Evolutionary conservation across 352 stramenopile genomes (phyloP).

Genomic region (Phytophthora parvispora): DNA sequence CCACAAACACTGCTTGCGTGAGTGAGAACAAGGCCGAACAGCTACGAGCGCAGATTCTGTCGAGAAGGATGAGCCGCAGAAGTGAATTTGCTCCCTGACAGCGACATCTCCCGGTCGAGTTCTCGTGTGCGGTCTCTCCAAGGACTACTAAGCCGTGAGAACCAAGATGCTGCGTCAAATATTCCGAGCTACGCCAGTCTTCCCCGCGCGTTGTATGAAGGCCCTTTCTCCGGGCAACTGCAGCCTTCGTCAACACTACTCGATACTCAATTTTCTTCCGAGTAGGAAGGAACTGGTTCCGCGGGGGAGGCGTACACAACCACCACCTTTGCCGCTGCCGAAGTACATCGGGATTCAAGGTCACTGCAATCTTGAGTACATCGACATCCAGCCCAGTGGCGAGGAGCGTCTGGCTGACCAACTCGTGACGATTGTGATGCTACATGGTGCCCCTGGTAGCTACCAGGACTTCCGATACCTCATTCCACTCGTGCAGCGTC

Average conservation of each 20-base stretch:
- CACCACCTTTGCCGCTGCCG: slow-evolving; percentile 29
- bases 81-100: no score
- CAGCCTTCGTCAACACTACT: neutral
- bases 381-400: no score
- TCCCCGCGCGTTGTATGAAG: neutral
- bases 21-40: no score
- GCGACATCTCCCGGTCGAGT: no score
- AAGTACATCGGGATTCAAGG: slow-evolving; percentile 12
- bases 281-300: slow-evolving; percentile 11
- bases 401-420: neutral
- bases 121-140: no score
- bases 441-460: slow-evolving; percentile 59
- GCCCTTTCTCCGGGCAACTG: neutral
- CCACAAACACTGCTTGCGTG: no score
- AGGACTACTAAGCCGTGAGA: neutral
- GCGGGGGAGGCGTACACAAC: slow-evolving; percentile 18
- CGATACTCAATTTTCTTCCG: slow-evolving; percentile 13
- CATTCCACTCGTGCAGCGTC: slow-evolving; percentile 30
- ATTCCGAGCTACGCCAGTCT: neutral
- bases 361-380: no score
- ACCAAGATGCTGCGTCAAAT: neutral
- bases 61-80: no score
- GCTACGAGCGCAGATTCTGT: no score
- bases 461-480: slow-evolving; percentile 63
- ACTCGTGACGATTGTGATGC: slow-evolving; percentile 47